phyloP scores from a whole-genome alignment of 495 filamentous ascomycete genomes.

The Neurospora tetrasperma region DNA sequence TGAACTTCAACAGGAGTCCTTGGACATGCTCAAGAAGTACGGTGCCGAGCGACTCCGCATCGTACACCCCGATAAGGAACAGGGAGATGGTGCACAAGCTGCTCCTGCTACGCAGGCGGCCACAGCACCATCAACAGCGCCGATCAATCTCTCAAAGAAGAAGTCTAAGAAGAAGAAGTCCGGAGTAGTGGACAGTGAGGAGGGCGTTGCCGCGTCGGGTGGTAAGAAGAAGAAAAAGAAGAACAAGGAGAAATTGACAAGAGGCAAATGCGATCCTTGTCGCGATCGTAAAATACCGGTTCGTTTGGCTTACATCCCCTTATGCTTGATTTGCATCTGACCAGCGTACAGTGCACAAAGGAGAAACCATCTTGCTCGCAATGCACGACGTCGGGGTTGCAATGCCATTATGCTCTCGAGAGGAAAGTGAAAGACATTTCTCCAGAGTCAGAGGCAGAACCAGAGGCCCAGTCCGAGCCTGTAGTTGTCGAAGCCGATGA shows the following conservation, averaged over 20 bases:
- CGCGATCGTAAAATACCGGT: conserved; percentile 21
- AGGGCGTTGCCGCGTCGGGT: conserved; percentile 9
- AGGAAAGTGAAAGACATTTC: conserved; percentile 7
- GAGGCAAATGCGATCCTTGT: conserved; percentile 31
- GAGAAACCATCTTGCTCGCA: conserved; percentile 28
- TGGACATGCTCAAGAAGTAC: conserved; percentile 34
- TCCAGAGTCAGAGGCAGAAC: conserved; percentile 7
- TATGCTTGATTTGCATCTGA: not conserved
- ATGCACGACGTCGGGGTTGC: conserved; percentile 18
- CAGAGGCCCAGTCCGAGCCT: not conserved
- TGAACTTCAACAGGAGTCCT: conserved; percentile 32
- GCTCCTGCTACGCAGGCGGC: conserved; percentile 12
- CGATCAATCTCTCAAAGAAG: conserved; percentile 11
- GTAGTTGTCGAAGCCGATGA: conserved; percentile 9
- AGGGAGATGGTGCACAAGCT: conserved; percentile 12
- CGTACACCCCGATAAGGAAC: conserved; percentile 31
- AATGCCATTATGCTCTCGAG: conserved; percentile 27
- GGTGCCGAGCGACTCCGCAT: conserved; percentile 37
- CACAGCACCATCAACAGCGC: not conserved
- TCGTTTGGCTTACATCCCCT: conserved; percentile 1
- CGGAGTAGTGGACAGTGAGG: conserved; percentile 4
- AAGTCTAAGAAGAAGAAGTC: conserved; percentile 21
- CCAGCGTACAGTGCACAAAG: conserved; percentile 29
- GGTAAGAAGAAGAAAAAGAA: conserved; percentile 13
- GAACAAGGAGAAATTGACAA: conserved; percentile 17